These are phyloP conservation scores for Saxispiralis lemnorum DNA, from an alignment of 495 filamentous ascomycete genomes.

Conservation along the genomic window DNA sequence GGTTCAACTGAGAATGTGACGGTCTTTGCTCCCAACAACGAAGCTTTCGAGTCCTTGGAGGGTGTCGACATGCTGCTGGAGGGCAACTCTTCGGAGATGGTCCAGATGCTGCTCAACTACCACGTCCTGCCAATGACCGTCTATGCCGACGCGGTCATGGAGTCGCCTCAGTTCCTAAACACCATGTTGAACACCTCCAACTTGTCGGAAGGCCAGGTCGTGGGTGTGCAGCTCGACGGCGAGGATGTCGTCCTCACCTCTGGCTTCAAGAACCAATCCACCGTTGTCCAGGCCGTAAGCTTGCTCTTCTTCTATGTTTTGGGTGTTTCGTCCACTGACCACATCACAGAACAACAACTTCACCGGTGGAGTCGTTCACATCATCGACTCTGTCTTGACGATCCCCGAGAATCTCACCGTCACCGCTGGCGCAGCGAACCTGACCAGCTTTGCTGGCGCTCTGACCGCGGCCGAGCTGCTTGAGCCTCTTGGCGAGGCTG, in stretches of 20 bases:
- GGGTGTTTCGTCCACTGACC: background rate
- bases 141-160: conserved; percentile 23
- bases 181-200: conserved; percentile 37
- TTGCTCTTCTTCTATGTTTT: background rate
- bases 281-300: conserved; percentile 22
- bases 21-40: conserved; percentile 45
- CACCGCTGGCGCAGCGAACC: conserved; percentile 32
- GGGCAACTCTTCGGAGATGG: conserved; percentile 20
- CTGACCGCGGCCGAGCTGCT: conserved; percentile 30
- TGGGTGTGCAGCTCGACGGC: conserved; percentile 21
- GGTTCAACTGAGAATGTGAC: conserved; percentile 36
- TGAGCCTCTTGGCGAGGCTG: conserved; percentile 23
- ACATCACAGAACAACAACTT: conserved; percentile 35
- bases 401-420: conserved; percentile 35
- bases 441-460: conserved; percentile 42
- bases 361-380: conserved; percentile 45
- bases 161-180: conserved; percentile 33
- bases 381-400: conserved; percentile 41
- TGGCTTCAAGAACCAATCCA: conserved; percentile 21
- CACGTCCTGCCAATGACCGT: conserved; percentile 46
- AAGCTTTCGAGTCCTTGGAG: conserved; percentile 32
- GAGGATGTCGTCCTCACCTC: conserved; percentile 22
- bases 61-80: conserved; percentile 17
- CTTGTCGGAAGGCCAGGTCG: conserved; percentile 32
- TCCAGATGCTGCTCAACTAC: conserved; percentile 38